Evolutionary conservation across 2,329 filamentous ascomycete species (phyloP), one percentile per base, ranked within the genome.

Genomic region (Elsinoe batatas): DNA sequence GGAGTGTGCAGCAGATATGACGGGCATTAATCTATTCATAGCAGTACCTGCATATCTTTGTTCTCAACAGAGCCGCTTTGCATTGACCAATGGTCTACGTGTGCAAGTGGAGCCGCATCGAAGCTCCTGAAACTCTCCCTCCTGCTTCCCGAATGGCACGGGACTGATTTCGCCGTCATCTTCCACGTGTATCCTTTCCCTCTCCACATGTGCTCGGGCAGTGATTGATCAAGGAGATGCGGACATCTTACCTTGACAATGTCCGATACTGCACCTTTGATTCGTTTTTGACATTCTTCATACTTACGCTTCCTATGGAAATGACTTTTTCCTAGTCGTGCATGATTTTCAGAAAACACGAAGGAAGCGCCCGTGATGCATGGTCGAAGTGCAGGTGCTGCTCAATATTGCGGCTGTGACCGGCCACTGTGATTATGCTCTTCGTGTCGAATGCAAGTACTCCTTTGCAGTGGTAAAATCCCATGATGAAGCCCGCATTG

Each of bases 221-320:
- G 22, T 35, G 15, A 38, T 51, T 51, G 47, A 51, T 51, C 47
- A 51, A 51, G 33, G 47, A 51, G 47, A 51, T 51, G 47, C 47
- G 47, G 47, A 51, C 47, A 51, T 51, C 47, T 51, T 51, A 51
- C 47, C 47, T 51, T 51, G n/a, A 20, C 47, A 38, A 51, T 38
- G 33, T 51, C 47, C 47, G 32, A 51, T 51, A 51, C 47, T 51
- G 47, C 47, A 51, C 47, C 47, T 51, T 17, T 36, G 13, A 4
- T 15, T 37, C 33, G n/a, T 22, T 44, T 44, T 26, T 44, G 17
- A 30, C 17, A 37, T 15, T 17, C 20, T 51, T 33, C 33, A 51
- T 51, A 51, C 47, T 51, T 51, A 51, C 47, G 47, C 47, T 38
- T 20, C 47, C 47, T 51, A 51, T 51, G 26, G 47, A 51, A 51